Evolutionary conservation across 345 rosid genomes (phyloP).

Genomic region (Salix viminalis): DNA sequence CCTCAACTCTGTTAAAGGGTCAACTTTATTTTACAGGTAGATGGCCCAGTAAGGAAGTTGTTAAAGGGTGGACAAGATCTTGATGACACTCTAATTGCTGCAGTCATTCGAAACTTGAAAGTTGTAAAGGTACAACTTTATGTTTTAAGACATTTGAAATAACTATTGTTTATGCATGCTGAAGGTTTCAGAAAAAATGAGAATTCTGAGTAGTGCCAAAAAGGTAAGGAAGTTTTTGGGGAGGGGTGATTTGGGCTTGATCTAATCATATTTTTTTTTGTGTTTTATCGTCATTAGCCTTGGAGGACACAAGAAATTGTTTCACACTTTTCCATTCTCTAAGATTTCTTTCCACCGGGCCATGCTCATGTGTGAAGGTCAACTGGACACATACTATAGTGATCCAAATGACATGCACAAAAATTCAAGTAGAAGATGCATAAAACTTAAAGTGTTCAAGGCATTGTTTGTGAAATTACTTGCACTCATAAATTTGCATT

Average conservation of each 20-base stretch:
- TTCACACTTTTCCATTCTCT: not conserved
- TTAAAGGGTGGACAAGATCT: constrained; percentile 65
- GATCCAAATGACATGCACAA: not conserved
- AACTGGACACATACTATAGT: not conserved
- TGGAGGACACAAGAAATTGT: not conserved
- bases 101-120: constrained; percentile 78
- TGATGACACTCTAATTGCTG: constrained; percentile 64
- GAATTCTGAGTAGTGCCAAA: not conserved
- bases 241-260: constrained; percentile 1
- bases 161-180: not conserved
- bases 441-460: not conserved
- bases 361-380: not conserved
- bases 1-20: constrained; percentile 12
- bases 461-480: not conserved
- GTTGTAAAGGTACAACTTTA: constrained; percentile 52
- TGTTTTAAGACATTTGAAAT: not conserved
- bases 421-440: not conserved
- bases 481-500: not conserved
- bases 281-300: not conserved
- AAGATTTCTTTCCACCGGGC: not conserved
- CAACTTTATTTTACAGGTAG: constrained; percentile 38
- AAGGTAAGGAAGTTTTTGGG: not conserved
- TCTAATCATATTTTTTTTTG: not conserved
- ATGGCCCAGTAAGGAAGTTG: constrained; percentile 51
- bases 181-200: constrained; percentile 3